Evolutionary conservation across 2,329 filamentous ascomycete genomes (phyloP).

Genomic region (Microdochium nivale): DNA sequence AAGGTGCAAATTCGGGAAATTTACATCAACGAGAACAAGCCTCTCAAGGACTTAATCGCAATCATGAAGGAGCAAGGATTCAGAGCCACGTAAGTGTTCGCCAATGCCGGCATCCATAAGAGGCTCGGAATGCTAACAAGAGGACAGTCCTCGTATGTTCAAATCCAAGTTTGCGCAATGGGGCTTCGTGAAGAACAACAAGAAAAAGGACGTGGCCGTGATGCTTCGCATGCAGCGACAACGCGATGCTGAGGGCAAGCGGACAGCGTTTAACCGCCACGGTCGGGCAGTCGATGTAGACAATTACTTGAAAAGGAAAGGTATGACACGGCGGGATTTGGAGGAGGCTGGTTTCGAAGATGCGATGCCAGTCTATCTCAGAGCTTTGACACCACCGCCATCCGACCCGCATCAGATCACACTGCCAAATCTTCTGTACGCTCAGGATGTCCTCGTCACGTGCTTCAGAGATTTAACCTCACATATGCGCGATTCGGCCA

Average conservation of each 20-base stretch:
- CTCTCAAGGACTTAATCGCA: slow-evolving; percentile 10
- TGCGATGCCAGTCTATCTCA: slow-evolving; percentile 9
- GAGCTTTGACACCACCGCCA: slow-evolving; percentile 11
- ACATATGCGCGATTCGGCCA: slow-evolving; percentile 7
- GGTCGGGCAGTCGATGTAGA: slow-evolving; percentile 14
- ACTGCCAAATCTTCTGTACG: slow-evolving; percentile 10
- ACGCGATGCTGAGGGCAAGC: slow-evolving; percentile 12
- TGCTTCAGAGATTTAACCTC: slow-evolving; percentile 9
- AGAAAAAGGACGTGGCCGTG: slow-evolving; percentile 12
- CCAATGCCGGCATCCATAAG: neutral
- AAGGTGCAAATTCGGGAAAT: slow-evolving; percentile 12
- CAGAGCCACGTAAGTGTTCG: slow-evolving; percentile 11
- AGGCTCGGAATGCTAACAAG: neutral
- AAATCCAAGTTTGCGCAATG: slow-evolving; percentile 15
- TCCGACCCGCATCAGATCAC: slow-evolving; percentile 7
- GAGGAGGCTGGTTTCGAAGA: slow-evolving; percentile 2
- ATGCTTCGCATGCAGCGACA: slow-evolving; percentile 13
- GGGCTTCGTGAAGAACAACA: slow-evolving; percentile 16
- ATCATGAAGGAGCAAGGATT: slow-evolving; percentile 12
- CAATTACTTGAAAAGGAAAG: slow-evolving; percentile 12
- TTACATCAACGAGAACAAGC: slow-evolving; percentile 13
- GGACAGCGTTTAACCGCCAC: slow-evolving; percentile 12
- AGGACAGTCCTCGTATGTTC: slow-evolving; percentile 12
- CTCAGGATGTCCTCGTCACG: slow-evolving; percentile 11
- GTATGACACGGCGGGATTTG: slow-evolving; percentile 8